These are phyloP conservation scores for Agrostemma githago DNA, from an alignment of 148 eudicot genomes.

Conservation along the genomic window DNA sequence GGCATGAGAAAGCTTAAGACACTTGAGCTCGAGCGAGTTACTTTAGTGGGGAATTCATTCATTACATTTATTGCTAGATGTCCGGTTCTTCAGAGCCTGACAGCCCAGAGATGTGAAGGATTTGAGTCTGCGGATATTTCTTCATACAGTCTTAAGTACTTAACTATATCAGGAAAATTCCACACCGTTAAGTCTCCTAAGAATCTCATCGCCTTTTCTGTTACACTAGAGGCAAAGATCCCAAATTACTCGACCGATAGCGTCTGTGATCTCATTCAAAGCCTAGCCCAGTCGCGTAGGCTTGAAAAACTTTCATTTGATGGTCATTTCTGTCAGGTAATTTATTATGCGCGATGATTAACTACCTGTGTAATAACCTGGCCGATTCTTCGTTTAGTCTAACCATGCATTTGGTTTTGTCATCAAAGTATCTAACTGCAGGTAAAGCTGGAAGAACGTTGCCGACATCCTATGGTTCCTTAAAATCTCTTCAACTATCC, in stretches of 20 bases:
- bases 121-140: neutral
- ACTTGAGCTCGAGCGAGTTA: neutral
- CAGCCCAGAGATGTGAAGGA: neutral
- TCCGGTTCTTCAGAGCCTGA: slow-evolving; percentile 12
- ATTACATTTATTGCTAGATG: slow-evolving; percentile 8
- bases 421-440: slow-evolving; percentile 9
- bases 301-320: neutral
- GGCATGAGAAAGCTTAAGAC: neutral
- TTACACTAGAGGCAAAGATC: neutral
- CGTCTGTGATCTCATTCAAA: neutral
- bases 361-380: neutral
- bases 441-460: neutral
- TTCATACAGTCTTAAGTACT: slow-evolving; percentile 11
- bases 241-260: neutral
- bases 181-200: slow-evolving; percentile 1
- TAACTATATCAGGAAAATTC: slow-evolving; percentile 1
- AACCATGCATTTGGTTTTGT: neutral
- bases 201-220: slow-evolving; percentile 13
- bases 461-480: neutral
- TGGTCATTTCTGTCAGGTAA: slow-evolving; percentile 7
- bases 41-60: slow-evolving; percentile 8
- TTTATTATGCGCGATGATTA: neutral
- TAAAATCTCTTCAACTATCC: slow-evolving; percentile 6
- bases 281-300: neutral
- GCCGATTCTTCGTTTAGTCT: neutral